Evolutionary conservation across 2,329 filamentous ascomycete species (phyloP), one percentile per base, ranked within the genome.

Genomic region (Aspergillus tamarii): DNA sequence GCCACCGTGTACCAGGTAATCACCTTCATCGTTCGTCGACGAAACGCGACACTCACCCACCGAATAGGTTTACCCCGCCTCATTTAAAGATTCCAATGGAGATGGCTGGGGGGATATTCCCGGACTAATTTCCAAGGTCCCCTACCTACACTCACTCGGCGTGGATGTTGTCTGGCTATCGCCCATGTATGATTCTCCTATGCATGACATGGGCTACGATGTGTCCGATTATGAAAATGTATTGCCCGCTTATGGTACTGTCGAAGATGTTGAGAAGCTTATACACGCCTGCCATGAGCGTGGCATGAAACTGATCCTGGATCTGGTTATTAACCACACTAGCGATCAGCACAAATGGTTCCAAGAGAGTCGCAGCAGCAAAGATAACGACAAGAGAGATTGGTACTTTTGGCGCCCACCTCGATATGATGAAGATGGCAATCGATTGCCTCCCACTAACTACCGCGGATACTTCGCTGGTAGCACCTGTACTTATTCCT

Each of bases 311-410:
- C 74, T 92, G 26, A 87, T 93, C 64, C 80, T 92, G 26, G 89
- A 92, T 70, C 81, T 92, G 2, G 90, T 92, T 3, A 83, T 92
- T 67, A 93, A 92, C 70, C 90, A 93, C 74, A 91, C 89, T 0
- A 89, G 85, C 2, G 85, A 89, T 69, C 82, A 90, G 72, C 89
- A 92, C 70, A 78, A 80, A 1, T 92, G 89, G 89, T 91, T 91
- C 76, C 80, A 84, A 46, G 86, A 90, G 71, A 88, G 86, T 2
- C 80, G 85, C 48, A 82, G 82, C 21, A 85, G 84, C 57, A 85
- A 81, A 60, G 78, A 84, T 67, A 88, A 81, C 71, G 80, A 85
- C 1, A 89, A 90, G 71, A 79, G 88, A 2, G 84, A 89, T 72
- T 91, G 88, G 87, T 90, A 89, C 67, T 85, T 87, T 70, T 76